A percentile compares a stretch with the other conserved stretches of the same genome.
phyloP scores from a whole-genome alignment of 768 basidiomycete species.

The Calocera viscosa region DNA sequence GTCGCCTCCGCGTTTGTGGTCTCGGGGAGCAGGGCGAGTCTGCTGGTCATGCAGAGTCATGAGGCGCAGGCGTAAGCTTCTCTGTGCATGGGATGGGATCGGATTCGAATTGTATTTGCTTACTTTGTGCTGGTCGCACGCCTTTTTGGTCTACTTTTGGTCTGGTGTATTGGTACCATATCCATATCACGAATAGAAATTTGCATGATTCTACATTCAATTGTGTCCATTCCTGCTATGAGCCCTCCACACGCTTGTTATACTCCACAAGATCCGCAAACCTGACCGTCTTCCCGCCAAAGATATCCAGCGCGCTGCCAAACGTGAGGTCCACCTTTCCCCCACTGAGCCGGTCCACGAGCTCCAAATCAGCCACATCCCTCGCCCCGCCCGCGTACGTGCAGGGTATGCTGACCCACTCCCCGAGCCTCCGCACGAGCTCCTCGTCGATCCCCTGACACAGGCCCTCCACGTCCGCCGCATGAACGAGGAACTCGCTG shows the following conservation, averaged over 20 bases:
- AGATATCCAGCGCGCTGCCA: constrained; percentile 46
- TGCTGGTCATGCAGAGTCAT: constrained; percentile 27
- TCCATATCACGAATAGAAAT: not conserved
- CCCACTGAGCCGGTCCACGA: constrained; percentile 64
- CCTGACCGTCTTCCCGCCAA: constrained; percentile 33
- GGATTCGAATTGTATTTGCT: not conserved
- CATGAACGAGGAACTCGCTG: constrained; percentile 90
- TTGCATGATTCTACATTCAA: not conserved
- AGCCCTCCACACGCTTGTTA: constrained; percentile 17
- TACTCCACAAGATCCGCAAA: constrained; percentile 33
- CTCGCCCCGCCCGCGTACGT: constrained; percentile 97
- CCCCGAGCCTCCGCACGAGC: constrained; percentile 71
- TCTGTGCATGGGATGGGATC: not conserved
- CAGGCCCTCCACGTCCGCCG: constrained; percentile 96
- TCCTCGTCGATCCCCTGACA: constrained; percentile 92
- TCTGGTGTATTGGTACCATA: not conserved
- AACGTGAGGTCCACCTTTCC: constrained; percentile 83
- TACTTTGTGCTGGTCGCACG: not conserved
- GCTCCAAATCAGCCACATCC: constrained; percentile 71
- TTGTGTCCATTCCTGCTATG: too few relatives aligned
- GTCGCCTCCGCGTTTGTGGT: constrained; percentile 65
- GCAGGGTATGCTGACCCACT: constrained; percentile 84
- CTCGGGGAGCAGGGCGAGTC: constrained; percentile 28
- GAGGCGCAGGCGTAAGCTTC: not conserved
- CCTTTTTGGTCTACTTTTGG: not conserved